Percentiles rank a stretch among this genome's conserved stretches.
phyloP scores from a whole-genome alignment of 129 eudicot species.

The Chrysanthemum lavandulifolium region DNA sequence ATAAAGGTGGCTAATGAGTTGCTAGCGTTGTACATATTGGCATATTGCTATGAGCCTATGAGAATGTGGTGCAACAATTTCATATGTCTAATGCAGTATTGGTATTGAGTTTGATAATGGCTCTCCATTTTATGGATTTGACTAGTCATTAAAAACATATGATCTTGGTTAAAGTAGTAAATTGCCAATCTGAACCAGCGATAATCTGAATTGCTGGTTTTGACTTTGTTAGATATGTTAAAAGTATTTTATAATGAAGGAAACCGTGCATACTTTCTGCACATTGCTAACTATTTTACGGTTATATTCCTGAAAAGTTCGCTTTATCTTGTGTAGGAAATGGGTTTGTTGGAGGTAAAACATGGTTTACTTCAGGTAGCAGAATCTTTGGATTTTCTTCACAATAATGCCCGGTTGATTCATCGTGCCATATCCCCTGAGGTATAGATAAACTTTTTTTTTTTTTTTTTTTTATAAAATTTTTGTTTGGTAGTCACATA shows the following conservation, averaged over 20 bases:
- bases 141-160: constrained; percentile 13
- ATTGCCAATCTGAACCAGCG: neutral
- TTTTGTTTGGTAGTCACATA: neutral
- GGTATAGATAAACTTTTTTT: constrained; percentile 41
- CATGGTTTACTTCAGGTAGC: constrained; percentile 96
- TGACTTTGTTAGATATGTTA: neutral
- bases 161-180: constrained; percentile 1
- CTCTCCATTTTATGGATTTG: neutral
- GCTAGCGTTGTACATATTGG: constrained; percentile 4
- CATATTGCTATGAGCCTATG: constrained; percentile 1
- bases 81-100: neutral
- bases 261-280: constrained; percentile 4
- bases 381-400: constrained; percentile 88
- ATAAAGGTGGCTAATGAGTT: constrained; percentile 14
- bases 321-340: constrained; percentile 58
- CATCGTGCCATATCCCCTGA: constrained; percentile 92
- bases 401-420: constrained; percentile 84
- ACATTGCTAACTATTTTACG: constrained; percentile 9
- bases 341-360: constrained; percentile 94
- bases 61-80: constrained; percentile 13
- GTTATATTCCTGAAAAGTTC: constrained; percentile 14
- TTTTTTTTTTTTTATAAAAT: neutral
- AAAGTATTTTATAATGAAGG: neutral
- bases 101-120: neutral
- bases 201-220: constrained; percentile 4